These are phyloP conservation scores for Cyberlindnera xishuangbannaensis DNA, from an alignment of 805 yeast species.

Conservation along the genomic window DNA sequence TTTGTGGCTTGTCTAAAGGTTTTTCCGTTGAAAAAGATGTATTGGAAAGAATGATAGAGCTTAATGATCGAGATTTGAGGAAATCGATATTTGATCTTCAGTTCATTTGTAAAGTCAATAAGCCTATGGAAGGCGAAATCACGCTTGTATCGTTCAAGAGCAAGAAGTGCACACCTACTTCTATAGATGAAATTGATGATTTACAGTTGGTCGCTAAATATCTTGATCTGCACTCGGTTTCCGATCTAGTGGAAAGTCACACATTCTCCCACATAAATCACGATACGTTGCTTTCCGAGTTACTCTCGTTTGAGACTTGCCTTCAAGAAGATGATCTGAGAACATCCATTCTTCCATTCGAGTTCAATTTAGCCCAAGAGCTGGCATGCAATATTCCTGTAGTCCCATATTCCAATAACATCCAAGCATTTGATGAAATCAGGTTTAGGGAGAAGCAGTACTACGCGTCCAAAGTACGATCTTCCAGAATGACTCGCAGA, in stretches of 20 bases:
- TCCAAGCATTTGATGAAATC: slow-evolving; percentile 1
- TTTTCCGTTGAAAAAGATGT: slow-evolving; percentile 28
- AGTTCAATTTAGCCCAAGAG: slow-evolving; percentile 29
- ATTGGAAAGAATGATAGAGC: slow-evolving; percentile 26
- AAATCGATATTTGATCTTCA: slow-evolving; percentile 42
- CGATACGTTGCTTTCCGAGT: slow-evolving; percentile 25
- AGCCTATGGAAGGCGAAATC: not conserved
- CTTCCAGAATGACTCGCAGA: slow-evolving; percentile 18
- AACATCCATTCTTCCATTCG: slow-evolving; percentile 33
- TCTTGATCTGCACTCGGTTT: slow-evolving; percentile 11
- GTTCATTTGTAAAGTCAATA: slow-evolving; percentile 27
- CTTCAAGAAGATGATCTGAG: slow-evolving; percentile 29
- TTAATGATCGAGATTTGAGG: slow-evolving; percentile 38
- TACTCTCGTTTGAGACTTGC: slow-evolving; percentile 30
- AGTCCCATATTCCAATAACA: not conserved
- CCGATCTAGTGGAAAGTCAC: slow-evolving; percentile 11
- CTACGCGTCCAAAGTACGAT: slow-evolving; percentile 11
- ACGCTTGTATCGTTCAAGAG: no score
- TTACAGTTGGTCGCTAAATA: not conserved
- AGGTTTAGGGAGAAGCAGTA: slow-evolving; percentile 13
- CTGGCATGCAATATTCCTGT: slow-evolving; percentile 7
- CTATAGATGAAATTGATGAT: not conserved
- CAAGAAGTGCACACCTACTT: slow-evolving; percentile 1
- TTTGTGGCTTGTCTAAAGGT: slow-evolving; percentile 33
- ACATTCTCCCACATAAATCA: slow-evolving; percentile 13